phyloP scores from a whole-genome alignment of 306 rosid genomes.

The Gastrolobium bilobum region DNA sequence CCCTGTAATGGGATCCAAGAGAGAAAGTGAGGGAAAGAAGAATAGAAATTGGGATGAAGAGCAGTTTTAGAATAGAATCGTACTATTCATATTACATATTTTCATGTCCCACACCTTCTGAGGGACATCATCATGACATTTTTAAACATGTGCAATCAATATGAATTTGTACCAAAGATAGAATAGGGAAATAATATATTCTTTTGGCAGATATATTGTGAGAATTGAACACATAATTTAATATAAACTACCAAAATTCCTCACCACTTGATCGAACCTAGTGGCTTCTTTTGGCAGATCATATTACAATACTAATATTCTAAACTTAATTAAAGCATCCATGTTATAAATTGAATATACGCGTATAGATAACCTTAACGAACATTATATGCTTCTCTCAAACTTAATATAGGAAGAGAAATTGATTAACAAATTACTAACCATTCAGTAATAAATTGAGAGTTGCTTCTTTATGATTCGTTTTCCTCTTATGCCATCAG shows the following conservation, averaged over 20 bases:
- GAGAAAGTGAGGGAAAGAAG: not conserved
- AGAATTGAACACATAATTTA: no score
- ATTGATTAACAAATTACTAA: no score
- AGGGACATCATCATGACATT: constrained; percentile 27
- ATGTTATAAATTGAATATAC: not conserved
- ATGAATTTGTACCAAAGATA: constrained; percentile 44
- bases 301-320: no score
- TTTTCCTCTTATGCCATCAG: not conserved
- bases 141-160: constrained; percentile 48
- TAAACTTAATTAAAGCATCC: not conserved
- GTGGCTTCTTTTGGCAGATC: not conserved
- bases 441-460: no score
- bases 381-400: not conserved
- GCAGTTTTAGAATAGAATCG: not conserved
- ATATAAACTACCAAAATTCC: no score
- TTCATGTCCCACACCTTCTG: not conserved
- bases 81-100: not conserved
- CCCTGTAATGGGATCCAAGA: not conserved
- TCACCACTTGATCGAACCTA: no score
- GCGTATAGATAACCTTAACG: not conserved
- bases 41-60: not conserved
- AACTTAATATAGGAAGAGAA: not conserved
- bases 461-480: not conserved
- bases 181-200: not conserved
- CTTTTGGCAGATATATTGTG: no score